phyloP scores from a whole-genome alignment of 495 filamentous ascomycete genomes.

The Cudoniella acicularis region DNA sequence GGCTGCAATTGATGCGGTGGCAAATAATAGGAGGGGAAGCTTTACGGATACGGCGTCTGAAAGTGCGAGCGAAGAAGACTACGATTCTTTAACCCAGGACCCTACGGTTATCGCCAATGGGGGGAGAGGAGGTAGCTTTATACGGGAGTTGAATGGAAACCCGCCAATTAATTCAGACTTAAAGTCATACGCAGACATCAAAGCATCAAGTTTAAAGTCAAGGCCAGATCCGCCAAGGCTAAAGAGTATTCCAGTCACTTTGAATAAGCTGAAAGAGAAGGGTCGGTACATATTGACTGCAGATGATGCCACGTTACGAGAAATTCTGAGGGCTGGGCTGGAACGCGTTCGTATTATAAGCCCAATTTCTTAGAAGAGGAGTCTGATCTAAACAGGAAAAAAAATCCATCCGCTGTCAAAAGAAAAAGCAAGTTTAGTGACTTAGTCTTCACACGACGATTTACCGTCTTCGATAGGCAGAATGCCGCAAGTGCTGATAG shows the following conservation, averaged over 20 bases:
- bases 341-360: slow-evolving; percentile 32
- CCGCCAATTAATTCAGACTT: not conserved
- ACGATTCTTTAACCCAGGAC: slow-evolving; percentile 27
- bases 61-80: slow-evolving; percentile 30
- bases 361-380: slow-evolving; percentile 1
- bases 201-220: not conserved
- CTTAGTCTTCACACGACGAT: slow-evolving; percentile 63
- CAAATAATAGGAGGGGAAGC: not conserved
- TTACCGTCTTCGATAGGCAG: slow-evolving; percentile 67
- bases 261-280: slow-evolving; percentile 42
- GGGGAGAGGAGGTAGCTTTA: slow-evolving; percentile 20
- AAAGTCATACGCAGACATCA: slow-evolving; percentile 9
- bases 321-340: slow-evolving; percentile 43
- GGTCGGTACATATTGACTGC: slow-evolving; percentile 51
- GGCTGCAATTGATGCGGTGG: slow-evolving; percentile 10
- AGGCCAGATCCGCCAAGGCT: slow-evolving; percentile 16
- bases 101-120: slow-evolving; percentile 20
- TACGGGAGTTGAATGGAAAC: slow-evolving; percentile 1
- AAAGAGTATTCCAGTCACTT: slow-evolving; percentile 40
- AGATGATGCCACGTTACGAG: slow-evolving; percentile 51
- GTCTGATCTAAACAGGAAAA: slow-evolving; percentile 9
- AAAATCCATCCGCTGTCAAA: slow-evolving; percentile 18
- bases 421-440: slow-evolving; percentile 56
- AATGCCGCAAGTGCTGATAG: slow-evolving; percentile 53
- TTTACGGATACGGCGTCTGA: slow-evolving; percentile 14